Percentiles rank a stretch among this genome's conserved stretches.
These are phyloP conservation scores for Pulicaria dysenterica DNA, from an alignment of 129 eudicot genomes.

Conservation along the genomic window DNA sequence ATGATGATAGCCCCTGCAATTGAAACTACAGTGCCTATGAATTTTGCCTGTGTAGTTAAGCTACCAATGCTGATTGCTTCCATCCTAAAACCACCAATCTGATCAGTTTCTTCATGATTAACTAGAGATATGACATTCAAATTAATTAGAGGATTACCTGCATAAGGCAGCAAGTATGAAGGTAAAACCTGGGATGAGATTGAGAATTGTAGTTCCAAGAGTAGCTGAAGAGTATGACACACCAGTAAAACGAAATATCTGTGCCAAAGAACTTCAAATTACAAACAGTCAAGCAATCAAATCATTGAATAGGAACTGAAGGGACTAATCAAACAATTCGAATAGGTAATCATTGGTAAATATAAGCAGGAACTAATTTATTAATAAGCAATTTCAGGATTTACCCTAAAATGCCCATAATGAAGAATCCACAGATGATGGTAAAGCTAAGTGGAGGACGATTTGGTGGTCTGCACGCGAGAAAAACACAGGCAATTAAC, in stretches of 20 bases:
- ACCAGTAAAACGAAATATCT: conserved; percentile 80
- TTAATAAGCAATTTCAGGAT: neutral
- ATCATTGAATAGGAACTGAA: no score
- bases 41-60: conserved; percentile 48
- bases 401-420: conserved; percentile 73
- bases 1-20: conserved; percentile 65
- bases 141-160: conserved; percentile 41
- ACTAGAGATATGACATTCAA: no score
- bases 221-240: conserved; percentile 65
- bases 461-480: conserved; percentile 53
- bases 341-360: no score
- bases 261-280: conserved; percentile 55
- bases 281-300: neutral
- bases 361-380: no score
- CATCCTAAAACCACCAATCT: conserved; percentile 50
- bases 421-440: conserved; percentile 56
- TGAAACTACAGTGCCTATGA: conserved; percentile 58
- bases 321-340: no score
- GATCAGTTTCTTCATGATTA: neutral
- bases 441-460: conserved; percentile 52
- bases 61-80: conserved; percentile 47
- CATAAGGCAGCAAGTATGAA: conserved; percentile 72
- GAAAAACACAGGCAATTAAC: neutral
- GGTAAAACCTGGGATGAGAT: conserved; percentile 84
- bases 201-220: conserved; percentile 74